A percentile compares a stretch with the other conserved stretches of the same genome.
Evolutionary conservation across 129 eudicot species (phyloP).

Genomic region (Lonicera japonica): DNA sequence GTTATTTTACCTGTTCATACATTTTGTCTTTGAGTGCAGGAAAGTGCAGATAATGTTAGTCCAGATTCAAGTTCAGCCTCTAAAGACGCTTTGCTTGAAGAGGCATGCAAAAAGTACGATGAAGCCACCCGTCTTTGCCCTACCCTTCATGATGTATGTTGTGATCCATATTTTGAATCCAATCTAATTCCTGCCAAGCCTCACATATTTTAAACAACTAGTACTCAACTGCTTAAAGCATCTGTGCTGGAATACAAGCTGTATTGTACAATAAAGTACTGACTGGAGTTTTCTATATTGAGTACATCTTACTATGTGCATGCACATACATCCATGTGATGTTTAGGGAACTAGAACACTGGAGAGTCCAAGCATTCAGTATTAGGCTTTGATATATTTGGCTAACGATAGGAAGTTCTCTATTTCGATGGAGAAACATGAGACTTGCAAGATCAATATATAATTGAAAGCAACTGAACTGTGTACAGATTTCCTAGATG

Average conservation of each 20-base stretch:
- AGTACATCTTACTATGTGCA: not conserved
- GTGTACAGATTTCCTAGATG: not conserved
- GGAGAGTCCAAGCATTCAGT: not conserved
- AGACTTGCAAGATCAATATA: not conserved
- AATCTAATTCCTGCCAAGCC: not conserved
- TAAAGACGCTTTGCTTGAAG: conserved; percentile 93
- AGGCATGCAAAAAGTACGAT: conserved; percentile 88
- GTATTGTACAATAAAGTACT: not conserved
- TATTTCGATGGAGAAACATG: not conserved
- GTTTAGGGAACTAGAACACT: conserved; percentile 1
- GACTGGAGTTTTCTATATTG: not conserved
- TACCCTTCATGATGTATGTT: conserved; percentile 75
- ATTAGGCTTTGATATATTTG: not conserved
- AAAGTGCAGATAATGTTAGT: conserved; percentile 88
- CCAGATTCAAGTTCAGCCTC: conserved; percentile 66
- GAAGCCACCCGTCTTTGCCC: conserved; percentile 84
- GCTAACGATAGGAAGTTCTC: not conserved
- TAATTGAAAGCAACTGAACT: no score
- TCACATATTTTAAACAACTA: conserved; percentile 1
- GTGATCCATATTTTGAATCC: conserved; percentile 2
- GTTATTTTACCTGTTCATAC: no score
- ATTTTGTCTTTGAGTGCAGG: conserved; percentile 36
- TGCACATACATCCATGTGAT: conserved; percentile 2
- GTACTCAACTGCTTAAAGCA: no score
- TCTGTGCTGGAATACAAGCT: no score